Evolutionary conservation across 2,329 filamentous ascomycete species (phyloP).

Genomic region (Huntiella abstrusa): DNA sequence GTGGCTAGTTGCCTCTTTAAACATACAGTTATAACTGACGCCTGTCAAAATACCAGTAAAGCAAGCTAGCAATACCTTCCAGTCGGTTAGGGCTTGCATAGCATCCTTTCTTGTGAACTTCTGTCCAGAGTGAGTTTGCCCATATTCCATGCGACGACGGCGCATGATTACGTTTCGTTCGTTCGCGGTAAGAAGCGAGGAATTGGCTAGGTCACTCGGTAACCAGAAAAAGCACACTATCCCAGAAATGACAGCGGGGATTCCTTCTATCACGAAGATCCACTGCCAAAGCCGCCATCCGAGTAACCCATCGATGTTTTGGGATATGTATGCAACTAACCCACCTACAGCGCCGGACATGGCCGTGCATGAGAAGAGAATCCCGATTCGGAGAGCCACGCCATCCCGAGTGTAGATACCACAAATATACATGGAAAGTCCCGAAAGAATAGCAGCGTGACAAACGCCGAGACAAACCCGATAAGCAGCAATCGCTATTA

Average conservation of each 20-base stretch:
- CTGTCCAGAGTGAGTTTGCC: not conserved
- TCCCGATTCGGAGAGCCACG: no score
- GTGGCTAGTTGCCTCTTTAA: no score
- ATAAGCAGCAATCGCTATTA: no score
- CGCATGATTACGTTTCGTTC: not conserved
- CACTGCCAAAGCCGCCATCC: not conserved
- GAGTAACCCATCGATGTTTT: no score
- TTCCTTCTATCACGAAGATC: not conserved
- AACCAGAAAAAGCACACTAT: not conserved
- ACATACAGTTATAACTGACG: constrained; percentile 3
- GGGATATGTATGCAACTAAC: no score
- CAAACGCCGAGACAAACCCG: no score
- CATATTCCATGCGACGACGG: not conserved
- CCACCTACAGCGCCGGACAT: no score
- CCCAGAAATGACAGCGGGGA: not conserved
- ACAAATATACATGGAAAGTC: no score
- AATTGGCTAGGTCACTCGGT: not conserved
- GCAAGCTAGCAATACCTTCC: constrained; percentile 2
- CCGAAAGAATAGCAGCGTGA: no score
- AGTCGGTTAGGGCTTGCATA: not conserved
- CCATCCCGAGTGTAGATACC: no score
- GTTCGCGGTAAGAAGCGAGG: not conserved
- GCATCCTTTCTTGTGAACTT: not conserved
- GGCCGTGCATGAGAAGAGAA: no score
- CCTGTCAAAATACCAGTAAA: not conserved